Conservation (phyloP, 1,284 basidiomycete genomes). For the Ceratobasidium sp. region DNA sequence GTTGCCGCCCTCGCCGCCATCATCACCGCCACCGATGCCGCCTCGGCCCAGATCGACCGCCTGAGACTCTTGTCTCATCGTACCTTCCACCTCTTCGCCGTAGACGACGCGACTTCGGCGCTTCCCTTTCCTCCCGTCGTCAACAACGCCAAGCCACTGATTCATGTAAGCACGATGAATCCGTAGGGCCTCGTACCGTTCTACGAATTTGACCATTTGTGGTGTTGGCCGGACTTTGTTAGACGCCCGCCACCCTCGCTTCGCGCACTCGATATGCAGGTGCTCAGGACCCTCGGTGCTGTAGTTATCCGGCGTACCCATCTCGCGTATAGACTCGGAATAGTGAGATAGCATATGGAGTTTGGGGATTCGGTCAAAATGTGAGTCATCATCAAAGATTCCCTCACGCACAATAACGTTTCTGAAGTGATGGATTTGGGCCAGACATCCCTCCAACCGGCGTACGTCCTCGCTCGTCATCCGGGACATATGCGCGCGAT, state of each 20-base stretch:
- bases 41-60: background rate
- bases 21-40: background rate
- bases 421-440: conserved; percentile 48
- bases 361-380: conserved; percentile 34
- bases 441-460: conserved; percentile 45
- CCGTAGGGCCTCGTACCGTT: conserved; percentile 6
- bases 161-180: conserved; percentile 3
- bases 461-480: conserved; percentile 37
- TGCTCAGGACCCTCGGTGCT: conserved; percentile 45
- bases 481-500: conserved; percentile 25
- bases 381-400: conserved; percentile 5
- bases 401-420: conserved; percentile 44
- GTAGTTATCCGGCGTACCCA: conserved; percentile 44
- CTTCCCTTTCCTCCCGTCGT: background rate
- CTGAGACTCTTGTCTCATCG: background rate
- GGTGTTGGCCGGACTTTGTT: conserved; percentile 29
- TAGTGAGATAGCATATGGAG: conserved; percentile 46
- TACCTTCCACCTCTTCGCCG: background rate
- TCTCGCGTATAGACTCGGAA: conserved; percentile 8
- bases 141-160: background rate
- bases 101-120: background rate
- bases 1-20: background rate
- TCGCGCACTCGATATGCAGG: conserved; percentile 43
- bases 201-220: conserved; percentile 46
- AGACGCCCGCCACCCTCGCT: conserved; percentile 43